Evolutionary conservation across 2,329 filamentous ascomycete species (phyloP), one percentile per base, ranked within the genome.

Genomic region (Beauveria sp.): DNA sequence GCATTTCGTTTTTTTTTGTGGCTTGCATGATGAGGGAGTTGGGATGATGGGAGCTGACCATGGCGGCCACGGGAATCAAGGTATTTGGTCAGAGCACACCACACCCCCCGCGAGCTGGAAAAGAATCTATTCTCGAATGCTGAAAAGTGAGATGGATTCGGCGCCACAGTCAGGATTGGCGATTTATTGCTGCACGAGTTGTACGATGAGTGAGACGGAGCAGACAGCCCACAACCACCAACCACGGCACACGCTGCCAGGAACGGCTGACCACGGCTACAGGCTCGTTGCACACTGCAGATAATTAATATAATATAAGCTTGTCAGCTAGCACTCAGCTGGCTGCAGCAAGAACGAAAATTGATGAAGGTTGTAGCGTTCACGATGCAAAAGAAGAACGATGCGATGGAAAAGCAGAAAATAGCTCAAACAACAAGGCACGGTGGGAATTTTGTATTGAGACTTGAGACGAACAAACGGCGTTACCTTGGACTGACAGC

Each of bases 281-380:
- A 45, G 26, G 6, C 10, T 16, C 5, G 24, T 26, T n/a, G 24
- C 12, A 22, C 50, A 20, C n/a, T 40, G 50, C 50, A 52, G 42
- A n/a, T 47, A 57, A 38, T 47, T 47, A 47, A 57, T 53, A 46
- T 46, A 57, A 38, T 53, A 46, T 46, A 57, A 47, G 54, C 26
- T 34, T 45, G 12, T 47, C 55, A 50, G 55, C 55, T 58, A 49
- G 26, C 16, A 24, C 55, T 58, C 55, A 58, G 55, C 55, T 58
- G 18, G 28, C 55, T 58, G 55, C 45, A 50, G 24, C 7, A 24
- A 38, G 5, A 38, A 38, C 12, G 12, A 16, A 38, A 38, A 14
- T 38, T 38, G 34, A 14, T 14, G 16, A 38, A 38, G 34, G 12
- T 38, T 6, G 34, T 38, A 38, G 24, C 24, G 30, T 26, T 30